Evolutionary conservation across 2,329 filamentous ascomycete genomes (phyloP).

Genomic region (Lachnellula willkommii): DNA sequence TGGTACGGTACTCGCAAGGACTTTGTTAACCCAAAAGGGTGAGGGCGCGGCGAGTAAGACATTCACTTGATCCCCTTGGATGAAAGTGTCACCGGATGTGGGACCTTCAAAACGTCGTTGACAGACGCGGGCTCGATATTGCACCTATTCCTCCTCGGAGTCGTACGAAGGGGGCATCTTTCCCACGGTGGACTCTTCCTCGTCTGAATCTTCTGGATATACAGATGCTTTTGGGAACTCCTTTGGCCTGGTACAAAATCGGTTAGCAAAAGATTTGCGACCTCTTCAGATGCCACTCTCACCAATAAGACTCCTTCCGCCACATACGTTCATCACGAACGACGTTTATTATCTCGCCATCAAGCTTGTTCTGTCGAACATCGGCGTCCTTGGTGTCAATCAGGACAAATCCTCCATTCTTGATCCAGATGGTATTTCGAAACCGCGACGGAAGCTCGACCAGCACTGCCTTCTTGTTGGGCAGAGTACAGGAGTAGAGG

Average conservation of each 20-base stretch:
- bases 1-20: constrained; percentile 35
- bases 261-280: not conserved
- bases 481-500: constrained; percentile 72
- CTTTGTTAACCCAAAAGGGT: constrained; percentile 25
- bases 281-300: not conserved
- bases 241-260: constrained; percentile 57
- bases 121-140: not conserved
- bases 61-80: constrained; percentile 14
- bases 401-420: constrained; percentile 79
- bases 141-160: constrained; percentile 56
- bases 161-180: constrained; percentile 74
- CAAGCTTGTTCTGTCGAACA: constrained; percentile 68
- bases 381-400: constrained; percentile 65
- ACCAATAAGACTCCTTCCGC: constrained; percentile 89
- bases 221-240: constrained; percentile 65
- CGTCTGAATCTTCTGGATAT: constrained; percentile 60
- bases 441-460: constrained; percentile 82
- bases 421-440: constrained; percentile 90
- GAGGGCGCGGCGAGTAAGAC: constrained; percentile 24
- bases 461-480: constrained; percentile 59
- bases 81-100: not conserved
- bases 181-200: constrained; percentile 74
- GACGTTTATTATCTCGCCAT: constrained; percentile 87
- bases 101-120: no score
- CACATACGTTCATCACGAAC: constrained; percentile 87